Conservation (phyloP, 176 grass and related monocot species). For the Aegilops umbellulata region DNA sequence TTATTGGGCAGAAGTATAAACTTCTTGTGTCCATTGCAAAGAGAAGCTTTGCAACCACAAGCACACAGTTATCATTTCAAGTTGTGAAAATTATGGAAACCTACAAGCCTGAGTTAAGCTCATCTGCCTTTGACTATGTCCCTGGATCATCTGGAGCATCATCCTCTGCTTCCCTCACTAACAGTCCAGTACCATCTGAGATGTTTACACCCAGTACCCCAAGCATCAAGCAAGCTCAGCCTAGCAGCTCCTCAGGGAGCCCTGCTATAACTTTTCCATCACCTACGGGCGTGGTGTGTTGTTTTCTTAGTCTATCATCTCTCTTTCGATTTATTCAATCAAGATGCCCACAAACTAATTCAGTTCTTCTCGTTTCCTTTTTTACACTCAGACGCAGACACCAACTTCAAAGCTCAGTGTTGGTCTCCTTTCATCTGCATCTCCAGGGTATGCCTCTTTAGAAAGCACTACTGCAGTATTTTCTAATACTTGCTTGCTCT, state of each 20-base stretch:
- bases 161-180: background rate
- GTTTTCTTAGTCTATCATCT: background rate
- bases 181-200: background rate
- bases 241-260: background rate
- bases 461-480: too few species aligned
- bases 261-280: background rate
- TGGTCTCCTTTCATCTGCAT: too few species aligned
- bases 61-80: background rate
- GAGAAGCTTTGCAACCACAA: background rate
- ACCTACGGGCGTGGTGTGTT: background rate
- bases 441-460: too few species aligned
- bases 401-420: too few species aligned
- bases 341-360: too few species aligned
- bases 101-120: background rate
- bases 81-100: background rate
- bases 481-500: too few species aligned
- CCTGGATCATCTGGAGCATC: background rate
- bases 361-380: too few species aligned
- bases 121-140: background rate
- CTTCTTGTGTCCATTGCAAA: background rate
- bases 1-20: background rate
- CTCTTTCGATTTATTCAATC: too few species aligned
- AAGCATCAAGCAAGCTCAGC: background rate
- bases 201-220: background rate
- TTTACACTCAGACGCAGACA: too few species aligned